These are phyloP conservation scores for Neoboletus brunneissimus DNA, from an alignment of 768 basidiomycete genomes.

Conservation along the genomic window DNA sequence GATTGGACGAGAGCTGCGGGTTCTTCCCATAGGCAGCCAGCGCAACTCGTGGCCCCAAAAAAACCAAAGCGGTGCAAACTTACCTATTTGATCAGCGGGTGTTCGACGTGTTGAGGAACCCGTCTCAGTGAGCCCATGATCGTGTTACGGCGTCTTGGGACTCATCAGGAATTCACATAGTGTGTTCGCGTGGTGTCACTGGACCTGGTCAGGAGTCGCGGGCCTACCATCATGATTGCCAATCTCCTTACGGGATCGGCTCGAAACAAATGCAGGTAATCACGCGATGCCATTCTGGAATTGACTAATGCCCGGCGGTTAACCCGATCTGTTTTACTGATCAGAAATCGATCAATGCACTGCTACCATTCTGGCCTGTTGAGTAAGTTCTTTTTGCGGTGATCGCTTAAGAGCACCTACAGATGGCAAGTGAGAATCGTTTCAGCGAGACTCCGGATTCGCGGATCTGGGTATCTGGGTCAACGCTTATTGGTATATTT, in stretches of 20 bases:
- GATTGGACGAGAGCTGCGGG: constrained; percentile 2
- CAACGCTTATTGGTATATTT: constrained; percentile 23
- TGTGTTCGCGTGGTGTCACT: constrained; percentile 9
- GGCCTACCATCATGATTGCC: constrained; percentile 29
- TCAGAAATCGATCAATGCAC: constrained; percentile 32
- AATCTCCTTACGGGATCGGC: constrained; percentile 33
- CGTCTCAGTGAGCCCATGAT: constrained; percentile 17
- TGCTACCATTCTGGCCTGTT: constrained; percentile 25
- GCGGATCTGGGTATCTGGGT: constrained; percentile 32
- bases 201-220: constrained; percentile 8
- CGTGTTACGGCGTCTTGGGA: constrained; percentile 18
- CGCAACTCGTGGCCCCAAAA: constrained; percentile 9
- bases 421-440: constrained; percentile 31
- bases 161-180: constrained; percentile 9
- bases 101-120: constrained; percentile 18
- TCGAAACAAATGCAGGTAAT: constrained; percentile 27
- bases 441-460: constrained; percentile 28
- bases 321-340: constrained; percentile 25
- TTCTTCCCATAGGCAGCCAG: constrained; percentile 17
- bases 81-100: constrained; percentile 1
- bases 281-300: constrained; percentile 22
- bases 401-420: constrained; percentile 31
- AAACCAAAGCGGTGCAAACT: constrained; percentile 4
- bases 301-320: constrained; percentile 35
- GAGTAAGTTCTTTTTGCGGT: constrained; percentile 29